phyloP scores from a whole-genome alignment of 164 flowering plant species.

The Litsea cubeba region DNA sequence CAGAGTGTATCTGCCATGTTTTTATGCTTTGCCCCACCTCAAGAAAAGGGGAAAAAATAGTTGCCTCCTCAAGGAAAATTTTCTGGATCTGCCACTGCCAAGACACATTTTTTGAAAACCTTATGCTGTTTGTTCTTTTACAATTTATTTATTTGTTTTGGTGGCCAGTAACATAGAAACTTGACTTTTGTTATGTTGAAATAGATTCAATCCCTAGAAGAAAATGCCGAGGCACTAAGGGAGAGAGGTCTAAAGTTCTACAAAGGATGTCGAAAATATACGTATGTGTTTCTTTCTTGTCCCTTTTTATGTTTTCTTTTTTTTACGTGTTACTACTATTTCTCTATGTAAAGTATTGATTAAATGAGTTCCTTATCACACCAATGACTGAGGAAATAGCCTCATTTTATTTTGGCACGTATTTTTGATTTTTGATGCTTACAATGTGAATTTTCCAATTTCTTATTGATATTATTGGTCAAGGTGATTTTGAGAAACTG shows the following conservation, averaged over 20 bases:
- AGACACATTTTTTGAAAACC: too few relatives aligned
- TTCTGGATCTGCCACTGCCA: too few relatives aligned
- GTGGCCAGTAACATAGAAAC: not conserved
- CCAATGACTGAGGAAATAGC: not conserved
- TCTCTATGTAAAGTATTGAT: not conserved
- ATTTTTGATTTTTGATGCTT: not conserved
- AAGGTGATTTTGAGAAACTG: too few relatives aligned
- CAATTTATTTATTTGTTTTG: not conserved
- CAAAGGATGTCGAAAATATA: conserved; percentile 96
- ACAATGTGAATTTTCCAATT: not conserved
- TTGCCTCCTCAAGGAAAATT: too few relatives aligned
- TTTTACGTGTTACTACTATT: not conserved
- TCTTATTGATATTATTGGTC: not conserved
- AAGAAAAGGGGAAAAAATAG: too few relatives aligned
- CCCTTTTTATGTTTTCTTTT: not conserved
- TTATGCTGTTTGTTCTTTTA: conserved; percentile 2
- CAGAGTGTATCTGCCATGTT: too few relatives aligned
- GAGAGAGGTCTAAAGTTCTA: conserved; percentile 79
- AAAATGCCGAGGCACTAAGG: conserved; percentile 73
- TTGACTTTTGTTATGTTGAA: conserved; percentile 15
- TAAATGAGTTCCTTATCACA: too few relatives aligned
- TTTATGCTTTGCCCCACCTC: too few relatives aligned
- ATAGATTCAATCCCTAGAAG: conserved; percentile 84
- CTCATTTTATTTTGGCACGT: not conserved
- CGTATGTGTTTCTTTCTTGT: conserved; percentile 41